Base-by-base conservation (phyloP, 176 grass and related monocot species). In the Neostapfia colusana region DNA sequence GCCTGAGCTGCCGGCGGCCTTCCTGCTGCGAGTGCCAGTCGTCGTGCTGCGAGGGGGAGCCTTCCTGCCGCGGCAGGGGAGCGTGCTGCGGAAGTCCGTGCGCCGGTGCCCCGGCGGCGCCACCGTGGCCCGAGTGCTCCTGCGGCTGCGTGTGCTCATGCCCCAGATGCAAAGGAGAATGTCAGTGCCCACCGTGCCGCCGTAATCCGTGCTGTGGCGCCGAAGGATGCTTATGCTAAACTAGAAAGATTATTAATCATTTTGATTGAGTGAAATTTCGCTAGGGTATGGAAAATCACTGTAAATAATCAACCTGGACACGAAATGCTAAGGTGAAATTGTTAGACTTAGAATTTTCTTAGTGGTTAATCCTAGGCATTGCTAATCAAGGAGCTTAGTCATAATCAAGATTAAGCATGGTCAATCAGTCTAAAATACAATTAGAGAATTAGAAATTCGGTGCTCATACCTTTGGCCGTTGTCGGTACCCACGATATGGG, bases 131-230 rank as follows among this genome's bases (percentile, higher is more conserved):
- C 0, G 91, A 88, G 66, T 92, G 89, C 35, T 99, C 95, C 0
- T 99, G 91, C 77, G 91, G 91, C 18, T 99, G 91, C 85, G 85
- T 78, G 46, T 99, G 91, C 82, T 95, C 95, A 0, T 94, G 95
- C 64, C 75, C 83, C 8, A 90, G 67, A 45, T 84, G 87, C 53
- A 76, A 43, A 27, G 85, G 81, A 13, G 81, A 76, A 34, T 86
- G 91, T 55, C 76, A 72, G 60, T 95, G 87, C 65, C 63, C 84
- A 43, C 74, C 78, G 65, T 38, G 59, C 80, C 5, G 95, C 20
- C n/a, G n/a, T n/a, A n/a, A n/a, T n/a, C n/a, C n/a, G n/a, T n/a
- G n/a, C n/a, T n/a, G n/a, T n/a, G n/a, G n/a, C n/a, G n/a, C n/a
- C n/a, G n/a, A n/a, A n/a, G 49, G 83, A 28, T 95, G 95, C 65